phyloP scores from a whole-genome alignment of 2,329 filamentous ascomycete species.

The Xylariaceae sp. region DNA sequence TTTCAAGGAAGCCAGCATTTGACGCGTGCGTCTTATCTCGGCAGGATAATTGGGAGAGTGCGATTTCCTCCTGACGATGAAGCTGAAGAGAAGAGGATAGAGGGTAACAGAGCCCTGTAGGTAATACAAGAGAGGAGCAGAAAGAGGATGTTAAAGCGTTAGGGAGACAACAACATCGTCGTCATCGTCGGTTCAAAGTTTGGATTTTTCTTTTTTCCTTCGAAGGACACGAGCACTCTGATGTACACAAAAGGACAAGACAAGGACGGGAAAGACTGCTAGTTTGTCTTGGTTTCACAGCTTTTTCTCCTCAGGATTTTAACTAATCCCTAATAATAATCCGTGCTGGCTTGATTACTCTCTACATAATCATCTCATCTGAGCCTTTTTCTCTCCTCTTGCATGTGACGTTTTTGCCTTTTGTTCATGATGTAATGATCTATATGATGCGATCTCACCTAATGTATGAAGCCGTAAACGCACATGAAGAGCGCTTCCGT shows the following conservation, averaged over 20 bases:
- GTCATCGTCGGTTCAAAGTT: neutral
- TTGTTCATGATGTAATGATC: neutral
- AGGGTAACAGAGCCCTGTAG: no score
- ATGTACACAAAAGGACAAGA: slow-evolving; percentile 10
- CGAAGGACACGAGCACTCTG: neutral
- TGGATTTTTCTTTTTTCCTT: neutral
- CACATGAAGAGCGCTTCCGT: no score
- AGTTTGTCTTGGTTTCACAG: slow-evolving; percentile 14
- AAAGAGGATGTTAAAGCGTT: no score
- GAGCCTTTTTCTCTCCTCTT: no score
- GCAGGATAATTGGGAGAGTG: slow-evolving; percentile 19
- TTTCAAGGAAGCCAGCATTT: slow-evolving; percentile 8
- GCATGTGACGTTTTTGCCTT: neutral
- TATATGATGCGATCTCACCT: no score
- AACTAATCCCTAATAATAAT: slow-evolving; percentile 30
- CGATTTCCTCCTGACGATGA: slow-evolving; percentile 6
- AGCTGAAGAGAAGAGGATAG: neutral
- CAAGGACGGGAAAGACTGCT: slow-evolving; percentile 12
- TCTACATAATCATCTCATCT: slow-evolving; percentile 1
- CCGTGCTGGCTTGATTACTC: slow-evolving; percentile 17
- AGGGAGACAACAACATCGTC: no score
- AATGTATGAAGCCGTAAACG: no score
- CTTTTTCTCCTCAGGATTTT: slow-evolving; percentile 15
- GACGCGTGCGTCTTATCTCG: slow-evolving; percentile 10
- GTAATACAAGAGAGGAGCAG: slow-evolving; percentile 7